Evolutionary conservation across 306 rosid species (phyloP).

Genomic region (Cicer judaicum): DNA sequence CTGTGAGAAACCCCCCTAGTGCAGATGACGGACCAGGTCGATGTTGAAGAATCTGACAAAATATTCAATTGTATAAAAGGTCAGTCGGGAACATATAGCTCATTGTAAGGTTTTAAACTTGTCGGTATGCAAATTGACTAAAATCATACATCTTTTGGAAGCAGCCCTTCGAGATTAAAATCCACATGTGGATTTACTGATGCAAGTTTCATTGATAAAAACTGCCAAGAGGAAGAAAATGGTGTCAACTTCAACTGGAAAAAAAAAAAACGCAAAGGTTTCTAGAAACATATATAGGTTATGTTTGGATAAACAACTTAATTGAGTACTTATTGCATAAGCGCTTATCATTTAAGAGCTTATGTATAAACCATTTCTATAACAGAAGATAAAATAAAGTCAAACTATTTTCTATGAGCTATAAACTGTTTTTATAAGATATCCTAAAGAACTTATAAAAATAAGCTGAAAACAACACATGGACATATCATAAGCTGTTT

Average conservation of each 20-base stretch:
- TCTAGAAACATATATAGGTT: not conserved
- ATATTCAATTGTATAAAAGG: conserved; percentile 1
- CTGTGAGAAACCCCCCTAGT: not conserved
- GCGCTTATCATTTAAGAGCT: no score
- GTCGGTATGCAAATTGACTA: not conserved
- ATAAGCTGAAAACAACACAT: no score
- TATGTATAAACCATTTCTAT: no score
- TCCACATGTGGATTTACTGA: not conserved
- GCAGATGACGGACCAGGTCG: not conserved
- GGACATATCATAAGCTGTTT: no score
- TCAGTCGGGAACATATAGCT: not conserved
- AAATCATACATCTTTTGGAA: not conserved
- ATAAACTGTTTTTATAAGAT: no score
- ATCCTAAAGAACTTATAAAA: no score
- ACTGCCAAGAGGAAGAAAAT: conserved; percentile 3
- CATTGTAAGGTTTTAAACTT: not conserved
- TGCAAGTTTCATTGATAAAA: conserved; percentile 24
- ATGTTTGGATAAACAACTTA: no score
- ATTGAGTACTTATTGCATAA: no score
- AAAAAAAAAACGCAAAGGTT: not conserved
- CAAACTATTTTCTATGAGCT: no score
- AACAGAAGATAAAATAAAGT: no score
- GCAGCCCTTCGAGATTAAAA: not conserved
- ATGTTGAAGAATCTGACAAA: conserved; percentile 15
- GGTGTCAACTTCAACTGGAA: conserved; percentile 7